These are phyloP conservation scores for Aspergillus puulaauensis DNA, from an alignment of 2,329 filamentous ascomycete genomes.

Conservation along the genomic window DNA sequence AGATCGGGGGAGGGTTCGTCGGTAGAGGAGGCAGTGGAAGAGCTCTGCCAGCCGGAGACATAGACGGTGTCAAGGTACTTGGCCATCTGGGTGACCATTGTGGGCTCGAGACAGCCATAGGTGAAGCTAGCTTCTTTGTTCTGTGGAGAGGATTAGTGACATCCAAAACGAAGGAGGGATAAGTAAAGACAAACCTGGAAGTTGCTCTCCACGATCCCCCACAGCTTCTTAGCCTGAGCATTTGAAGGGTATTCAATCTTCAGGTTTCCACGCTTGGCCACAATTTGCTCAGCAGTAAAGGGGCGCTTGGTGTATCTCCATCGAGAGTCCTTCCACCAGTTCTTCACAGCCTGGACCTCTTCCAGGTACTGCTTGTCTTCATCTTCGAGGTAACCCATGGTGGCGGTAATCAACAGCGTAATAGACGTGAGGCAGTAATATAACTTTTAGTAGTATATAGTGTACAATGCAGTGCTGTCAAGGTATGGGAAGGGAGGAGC, in stretches of 20 bases:
- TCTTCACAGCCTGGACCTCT: constrained; percentile 84
- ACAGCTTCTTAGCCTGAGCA: constrained; percentile 87
- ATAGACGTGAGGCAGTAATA: constrained; percentile 1
- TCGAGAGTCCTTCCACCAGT: constrained; percentile 90
- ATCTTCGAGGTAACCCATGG: constrained; percentile 54
- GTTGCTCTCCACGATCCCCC: constrained; percentile 80
- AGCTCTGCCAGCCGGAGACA: constrained; percentile 98
- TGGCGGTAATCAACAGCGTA: constrained; percentile 11
- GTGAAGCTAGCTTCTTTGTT: constrained; percentile 85
- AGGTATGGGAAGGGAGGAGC: constrained; percentile 10
- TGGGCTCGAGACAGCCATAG: constrained; percentile 95
- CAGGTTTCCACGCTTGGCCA: constrained; percentile 87
- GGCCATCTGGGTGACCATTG: constrained; percentile 99
- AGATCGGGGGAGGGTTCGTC: constrained; percentile 97
- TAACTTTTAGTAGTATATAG: constrained; percentile 10
- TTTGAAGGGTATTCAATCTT: constrained; percentile 92
- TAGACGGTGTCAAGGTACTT: constrained; percentile 99
- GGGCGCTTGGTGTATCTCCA: constrained; percentile 92
- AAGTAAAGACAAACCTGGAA: constrained; percentile 65
- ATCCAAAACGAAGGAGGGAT: background rate
- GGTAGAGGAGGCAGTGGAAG: constrained; percentile 88
- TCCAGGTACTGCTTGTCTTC: constrained; percentile 74
- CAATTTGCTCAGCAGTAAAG: constrained; percentile 95
- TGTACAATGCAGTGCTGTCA: constrained; percentile 9
- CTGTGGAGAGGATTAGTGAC: constrained; percentile 45